Evolutionary conservation across 2,329 filamentous ascomycete genomes (phyloP).

Genomic region (Colletotrichum phormii): DNA sequence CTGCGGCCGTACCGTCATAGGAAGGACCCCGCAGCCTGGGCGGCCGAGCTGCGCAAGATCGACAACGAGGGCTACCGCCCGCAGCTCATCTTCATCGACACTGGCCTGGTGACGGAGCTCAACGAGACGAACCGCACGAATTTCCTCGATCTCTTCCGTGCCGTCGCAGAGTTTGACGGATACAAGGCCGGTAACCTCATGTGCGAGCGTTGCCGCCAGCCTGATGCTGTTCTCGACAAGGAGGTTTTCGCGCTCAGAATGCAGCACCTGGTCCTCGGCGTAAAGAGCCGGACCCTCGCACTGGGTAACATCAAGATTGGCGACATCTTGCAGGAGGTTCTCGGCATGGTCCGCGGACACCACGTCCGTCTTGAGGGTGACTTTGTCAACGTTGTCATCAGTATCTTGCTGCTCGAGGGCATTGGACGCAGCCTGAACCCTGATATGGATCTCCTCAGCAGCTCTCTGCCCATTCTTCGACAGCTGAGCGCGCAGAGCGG

Average conservation of each 20-base stretch:
- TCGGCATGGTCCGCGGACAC: constrained; percentile 90
- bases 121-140: constrained; percentile 88
- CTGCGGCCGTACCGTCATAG: constrained; percentile 76
- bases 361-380: constrained; percentile 96
- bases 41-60: constrained; percentile 77
- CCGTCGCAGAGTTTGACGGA: constrained; percentile 95
- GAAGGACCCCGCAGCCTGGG: constrained; percentile 77
- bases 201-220: constrained; percentile 94
- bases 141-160: constrained; percentile 95
- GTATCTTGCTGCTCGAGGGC: constrained; percentile 91
- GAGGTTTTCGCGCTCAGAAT: constrained; percentile 96
- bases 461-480: constrained; percentile 89
- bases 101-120: constrained; percentile 92
- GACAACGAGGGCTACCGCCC: constrained; percentile 91
- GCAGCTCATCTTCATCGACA: constrained; percentile 97
- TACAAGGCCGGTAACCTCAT: constrained; percentile 95
- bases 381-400: constrained; percentile 98
- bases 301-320: constrained; percentile 96
- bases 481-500: constrained; percentile 85
- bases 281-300: constrained; percentile 91
- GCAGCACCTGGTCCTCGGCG: constrained; percentile 92
- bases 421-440: constrained; percentile 92
- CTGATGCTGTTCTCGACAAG: constrained; percentile 86
- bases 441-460: constrained; percentile 84
- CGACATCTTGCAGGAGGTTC: constrained; percentile 90